These are phyloP conservation scores for Zygosaccharomyces lentus DNA, from an alignment of 805 yeast genomes.

Conservation along the genomic window DNA sequence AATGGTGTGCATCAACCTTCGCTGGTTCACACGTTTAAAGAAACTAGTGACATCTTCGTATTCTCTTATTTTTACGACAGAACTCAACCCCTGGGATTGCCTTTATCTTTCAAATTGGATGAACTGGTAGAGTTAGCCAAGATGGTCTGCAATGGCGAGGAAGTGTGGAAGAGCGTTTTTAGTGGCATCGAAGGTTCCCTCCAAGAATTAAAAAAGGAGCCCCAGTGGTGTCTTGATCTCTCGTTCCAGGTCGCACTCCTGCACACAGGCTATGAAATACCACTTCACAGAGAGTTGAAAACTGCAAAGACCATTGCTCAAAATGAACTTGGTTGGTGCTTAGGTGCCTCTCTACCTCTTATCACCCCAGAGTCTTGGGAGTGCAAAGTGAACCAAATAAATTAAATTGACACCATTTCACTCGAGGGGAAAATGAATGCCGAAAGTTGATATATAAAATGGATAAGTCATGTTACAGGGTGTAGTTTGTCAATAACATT, in stretches of 20 bases:
- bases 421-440: neutral
- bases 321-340: constrained; percentile 97
- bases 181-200: constrained; percentile 65
- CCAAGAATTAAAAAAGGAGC: constrained; percentile 64
- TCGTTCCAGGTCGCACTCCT: constrained; percentile 85
- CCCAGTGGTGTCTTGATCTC: constrained; percentile 91
- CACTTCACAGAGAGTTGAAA: constrained; percentile 79
- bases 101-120: constrained; percentile 75
- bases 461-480: neutral
- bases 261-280: constrained; percentile 96
- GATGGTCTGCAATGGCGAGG: constrained; percentile 80
- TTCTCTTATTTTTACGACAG: constrained; percentile 96
- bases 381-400: constrained; percentile 39
- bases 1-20: constrained; percentile 98
- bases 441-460: neutral
- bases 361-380: constrained; percentile 71
- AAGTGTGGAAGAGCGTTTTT: constrained; percentile 65
- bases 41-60: constrained; percentile 72
- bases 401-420: neutral
- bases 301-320: constrained; percentile 86
- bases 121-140: constrained; percentile 80
- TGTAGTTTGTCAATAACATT: neutral
- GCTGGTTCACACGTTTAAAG: constrained; percentile 67
- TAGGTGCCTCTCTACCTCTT: constrained; percentile 94
- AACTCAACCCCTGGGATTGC: constrained; percentile 93